Evolutionary conservation across 352 stramenopile species (phyloP).

Genomic region (Phytophthora cactorum): DNA sequence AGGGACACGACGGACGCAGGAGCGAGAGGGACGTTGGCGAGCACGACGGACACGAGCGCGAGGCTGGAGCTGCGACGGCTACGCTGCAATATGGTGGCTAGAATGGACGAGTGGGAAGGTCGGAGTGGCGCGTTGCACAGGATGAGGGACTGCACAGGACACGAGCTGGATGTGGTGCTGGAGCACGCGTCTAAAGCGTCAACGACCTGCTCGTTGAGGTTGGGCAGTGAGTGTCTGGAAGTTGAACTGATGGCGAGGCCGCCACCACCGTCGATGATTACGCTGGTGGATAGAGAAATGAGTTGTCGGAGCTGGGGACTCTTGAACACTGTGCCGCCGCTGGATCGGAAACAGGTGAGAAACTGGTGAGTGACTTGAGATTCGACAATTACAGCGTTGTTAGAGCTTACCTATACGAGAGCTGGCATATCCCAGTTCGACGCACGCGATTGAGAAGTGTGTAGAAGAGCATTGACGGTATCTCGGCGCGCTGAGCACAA

Average conservation of each 20-base stretch:
- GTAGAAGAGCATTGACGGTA: slow-evolving; percentile 76
- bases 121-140: slow-evolving; percentile 70
- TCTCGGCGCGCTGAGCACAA: slow-evolving; percentile 47
- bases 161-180: slow-evolving; percentile 8
- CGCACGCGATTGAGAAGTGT: slow-evolving; percentile 75
- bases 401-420: slow-evolving; percentile 52
- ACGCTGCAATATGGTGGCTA: slow-evolving; percentile 44
- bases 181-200: slow-evolving; percentile 46
- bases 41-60: slow-evolving; percentile 59
- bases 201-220: slow-evolving; percentile 60
- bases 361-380: slow-evolving; percentile 7
- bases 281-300: slow-evolving; percentile 55
- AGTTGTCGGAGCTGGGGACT: slow-evolving; percentile 60
- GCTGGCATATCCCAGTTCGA: slow-evolving; percentile 65
- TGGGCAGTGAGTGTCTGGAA: slow-evolving; percentile 10
- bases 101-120: slow-evolving; percentile 30
- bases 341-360: slow-evolving; percentile 10
- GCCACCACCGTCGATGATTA: slow-evolving; percentile 62
- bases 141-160: slow-evolving; percentile 68
- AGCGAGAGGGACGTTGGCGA: slow-evolving; percentile 58
- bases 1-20: slow-evolving; percentile 47
- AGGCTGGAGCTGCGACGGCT: slow-evolving; percentile 33
- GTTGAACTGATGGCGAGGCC: slow-evolving; percentile 2
- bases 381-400: background rate
- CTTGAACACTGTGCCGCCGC: slow-evolving; percentile 49